Conservation (phyloP, 1,139 yeast genomes). For the Ogataea hybrid region DNA sequence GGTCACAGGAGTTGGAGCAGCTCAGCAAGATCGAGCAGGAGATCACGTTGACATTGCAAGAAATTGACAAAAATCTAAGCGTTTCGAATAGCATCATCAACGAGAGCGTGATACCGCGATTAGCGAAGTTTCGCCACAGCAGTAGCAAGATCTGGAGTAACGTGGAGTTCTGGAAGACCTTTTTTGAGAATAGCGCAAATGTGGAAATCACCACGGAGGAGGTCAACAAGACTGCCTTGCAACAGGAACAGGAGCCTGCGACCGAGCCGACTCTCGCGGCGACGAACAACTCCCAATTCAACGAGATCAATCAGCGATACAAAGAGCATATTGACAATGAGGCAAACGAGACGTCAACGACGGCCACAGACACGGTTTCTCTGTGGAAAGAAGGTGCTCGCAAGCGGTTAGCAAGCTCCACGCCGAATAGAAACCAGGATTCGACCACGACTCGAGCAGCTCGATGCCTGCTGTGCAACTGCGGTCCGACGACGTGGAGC, state of each 20-base stretch:
- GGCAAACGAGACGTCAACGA: slow-evolving; percentile 12
- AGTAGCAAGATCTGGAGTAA: slow-evolving; percentile 58
- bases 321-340: slow-evolving; percentile 11
- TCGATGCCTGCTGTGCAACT: slow-evolving; percentile 15
- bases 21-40: slow-evolving; percentile 78
- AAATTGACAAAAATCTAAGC: slow-evolving; percentile 70
- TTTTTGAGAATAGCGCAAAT: slow-evolving; percentile 74
- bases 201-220: slow-evolving; percentile 35
- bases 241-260: background rate
- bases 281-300: slow-evolving; percentile 7
- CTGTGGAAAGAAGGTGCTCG: slow-evolving; percentile 18
- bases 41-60: slow-evolving; percentile 74
- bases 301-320: slow-evolving; percentile 15
- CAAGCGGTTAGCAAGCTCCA: slow-evolving; percentile 16
- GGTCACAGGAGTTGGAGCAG: slow-evolving; percentile 36
- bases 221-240: slow-evolving; percentile 6
- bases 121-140: slow-evolving; percentile 55
- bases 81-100: slow-evolving; percentile 62
- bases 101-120: slow-evolving; percentile 59
- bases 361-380: slow-evolving; percentile 16
- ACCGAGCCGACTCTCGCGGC: slow-evolving; percentile 6
- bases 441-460: slow-evolving; percentile 8
- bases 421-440: slow-evolving; percentile 16
- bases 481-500: slow-evolving; percentile 18
- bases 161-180: slow-evolving; percentile 70